Evolutionary conservation across 495 filamentous ascomycete species (phyloP), one percentile per base, ranked within the genome.

Genomic region (Neurospora sp.): DNA sequence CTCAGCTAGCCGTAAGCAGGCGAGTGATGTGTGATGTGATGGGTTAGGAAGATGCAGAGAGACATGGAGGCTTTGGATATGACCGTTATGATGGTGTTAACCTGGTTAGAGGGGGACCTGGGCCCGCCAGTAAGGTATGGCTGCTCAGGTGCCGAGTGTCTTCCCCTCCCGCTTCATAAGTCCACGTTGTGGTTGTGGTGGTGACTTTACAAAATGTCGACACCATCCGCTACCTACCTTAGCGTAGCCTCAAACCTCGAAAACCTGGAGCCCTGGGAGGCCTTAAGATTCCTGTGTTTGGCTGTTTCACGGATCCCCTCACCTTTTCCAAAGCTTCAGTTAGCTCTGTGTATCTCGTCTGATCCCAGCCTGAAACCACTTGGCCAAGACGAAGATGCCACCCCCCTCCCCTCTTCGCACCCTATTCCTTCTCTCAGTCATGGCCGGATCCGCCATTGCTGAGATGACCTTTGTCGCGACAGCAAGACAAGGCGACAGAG

Each of bases 381-480:
- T 37, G 14, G 53, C 35, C 69, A 73, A 47, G 37, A 77, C 74
- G 75, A 73, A 77, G 75, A 65, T 18, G 14, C 27, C 27, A 18
- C 12, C 53, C 53, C 14, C 47, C 20, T 77, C 72, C 37, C 35
- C 70, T 27, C 35, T 73, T 53, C 73, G 69, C 39, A 68, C 73
- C 4, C 18, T 76, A 18, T 31, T 75, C 18, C 38, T 76, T 40
- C 37, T 31, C 42, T 71, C 71, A 18, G 38, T 75, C n/a, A 47
- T 74, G 39, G 69, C 70, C 7, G 71, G 74, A 47, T 47, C 75
- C 6, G 71, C 59, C 47, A 70, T 72, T 7, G 76, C 75, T 1
- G 73, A 75, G 45, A n/a, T 77, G 39, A 75, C 65, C 38, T 78
- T 76, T 65, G 40, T 70, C 20, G 77, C 74, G n/a, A 75, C 76